Evolutionary conservation across 148 eudicot species (phyloP).

Genomic region (Linanthus parryae): DNA sequence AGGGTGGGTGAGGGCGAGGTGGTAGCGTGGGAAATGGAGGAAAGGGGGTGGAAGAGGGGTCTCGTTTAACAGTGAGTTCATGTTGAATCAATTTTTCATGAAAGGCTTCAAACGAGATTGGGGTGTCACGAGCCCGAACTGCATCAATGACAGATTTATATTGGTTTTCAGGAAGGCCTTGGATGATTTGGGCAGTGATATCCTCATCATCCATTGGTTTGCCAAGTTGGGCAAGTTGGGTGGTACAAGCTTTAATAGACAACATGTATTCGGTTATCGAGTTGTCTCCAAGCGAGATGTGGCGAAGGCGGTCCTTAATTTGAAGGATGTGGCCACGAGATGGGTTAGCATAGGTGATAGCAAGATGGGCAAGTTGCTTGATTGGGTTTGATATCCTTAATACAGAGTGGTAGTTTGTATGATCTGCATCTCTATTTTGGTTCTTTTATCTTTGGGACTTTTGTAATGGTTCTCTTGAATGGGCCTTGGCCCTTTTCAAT

Average conservation of each 20-base stretch:
- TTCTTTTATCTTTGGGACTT: too few species aligned
- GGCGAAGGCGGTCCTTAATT: background rate
- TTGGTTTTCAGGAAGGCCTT: background rate
- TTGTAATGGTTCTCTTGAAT: too few species aligned
- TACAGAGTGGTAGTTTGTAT: too few species aligned
- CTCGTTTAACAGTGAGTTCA: background rate
- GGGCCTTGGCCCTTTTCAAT: too few species aligned
- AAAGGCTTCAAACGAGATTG: background rate
- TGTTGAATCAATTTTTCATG: background rate
- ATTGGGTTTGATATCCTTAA: too few species aligned
- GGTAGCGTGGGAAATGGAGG: background rate
- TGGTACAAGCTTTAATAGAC: slow-evolving; percentile 1
- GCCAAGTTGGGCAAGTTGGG: slow-evolving; percentile 4
- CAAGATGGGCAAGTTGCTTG: too few species aligned
- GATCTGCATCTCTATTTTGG: too few species aligned
- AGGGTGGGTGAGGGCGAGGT: background rate
- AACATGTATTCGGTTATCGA: slow-evolving; percentile 1
- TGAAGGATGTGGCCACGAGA: slow-evolving; percentile 2
- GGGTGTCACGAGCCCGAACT: slow-evolving; percentile 6
- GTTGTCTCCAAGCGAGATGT: background rate
- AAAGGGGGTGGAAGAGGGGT: background rate
- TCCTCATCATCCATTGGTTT: slow-evolving; percentile 4
- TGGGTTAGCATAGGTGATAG: slow-evolving; percentile 3
- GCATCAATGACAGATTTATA: slow-evolving; percentile 1
- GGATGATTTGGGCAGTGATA: background rate